Base-by-base conservation (phyloP, 495 filamentous ascomycete genomes). In the Lepraria neglecta region DNA sequence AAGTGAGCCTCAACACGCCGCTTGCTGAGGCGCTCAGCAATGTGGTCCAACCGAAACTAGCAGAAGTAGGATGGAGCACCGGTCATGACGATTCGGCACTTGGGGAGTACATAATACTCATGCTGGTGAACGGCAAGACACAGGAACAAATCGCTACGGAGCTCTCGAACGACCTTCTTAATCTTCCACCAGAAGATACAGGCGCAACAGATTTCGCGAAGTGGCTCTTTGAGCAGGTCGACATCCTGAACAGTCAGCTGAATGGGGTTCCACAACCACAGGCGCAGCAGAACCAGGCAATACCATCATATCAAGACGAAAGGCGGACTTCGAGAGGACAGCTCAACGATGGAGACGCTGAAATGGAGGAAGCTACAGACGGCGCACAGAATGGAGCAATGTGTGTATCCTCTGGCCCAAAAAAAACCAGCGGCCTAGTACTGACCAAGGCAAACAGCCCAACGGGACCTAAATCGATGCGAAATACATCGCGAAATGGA, bases 381-480 rank as follows among this genome's bases (percentile, higher is more conserved):
- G 68, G 64, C 17, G 70, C 74, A 58, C 72, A 68, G 28, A 73
- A 71, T 59, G 85, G 85, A 53, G 73, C 77, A 46, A 89, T 89
- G 91, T 95, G 84, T 72, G 89, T 81, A 57, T 30, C 30, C 24
- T 21, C 47, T 57, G 38, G 33, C 48, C 40, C 4, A 46, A 62
- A 47, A 12, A 40, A 30, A 14, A 9, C 44, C 30, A 35, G 58
- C 19, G 12, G 58, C 46, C 35, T 35, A 15, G 46, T 61, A 40
- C 43, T 59, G 55, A 74, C 64, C 21, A 51, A 14, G 58, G 19
- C 62, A 69, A 38, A 61, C 66, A 97, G 92, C 69, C 94, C 94
- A 19, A 97, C 92, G 10, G 94, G 91, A 46, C 94, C 94, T 27
- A 94, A 91, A 73, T 90, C 92, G 5, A 97, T 98, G 95, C 87